A percentile compares a stretch with the other conserved stretches of the same genome.
These are phyloP conservation scores for Pseudogymnoascus verrucosus DNA, from an alignment of 2,329 filamentous ascomycete species.

Conservation along the genomic window DNA sequence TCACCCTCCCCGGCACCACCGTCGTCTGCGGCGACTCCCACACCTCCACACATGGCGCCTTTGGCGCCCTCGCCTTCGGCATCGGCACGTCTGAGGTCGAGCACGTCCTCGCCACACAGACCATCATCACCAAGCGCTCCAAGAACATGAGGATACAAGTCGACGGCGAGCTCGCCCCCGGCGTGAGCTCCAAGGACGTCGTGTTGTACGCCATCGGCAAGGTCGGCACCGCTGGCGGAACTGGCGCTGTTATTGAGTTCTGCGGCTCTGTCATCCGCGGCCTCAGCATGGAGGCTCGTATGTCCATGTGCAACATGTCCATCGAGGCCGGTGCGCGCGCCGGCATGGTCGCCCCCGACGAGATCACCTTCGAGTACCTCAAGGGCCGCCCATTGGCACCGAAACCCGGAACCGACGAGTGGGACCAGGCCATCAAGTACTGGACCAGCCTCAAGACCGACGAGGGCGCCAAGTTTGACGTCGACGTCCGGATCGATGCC, in stretches of 20 bases:
- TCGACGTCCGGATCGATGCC: slow-evolving; percentile 79
- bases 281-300: slow-evolving; percentile 92
- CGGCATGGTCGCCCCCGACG: slow-evolving; percentile 93
- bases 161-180: slow-evolving; percentile 79
- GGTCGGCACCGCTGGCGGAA: slow-evolving; percentile 93
- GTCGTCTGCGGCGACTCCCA: slow-evolving; percentile 97
- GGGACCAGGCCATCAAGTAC: slow-evolving; percentile 80
- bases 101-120: slow-evolving; percentile 95
- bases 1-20: slow-evolving; percentile 93
- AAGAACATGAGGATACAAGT: slow-evolving; percentile 99
- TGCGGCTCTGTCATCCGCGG: slow-evolving; percentile 85
- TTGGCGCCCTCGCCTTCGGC: slow-evolving; percentile 88
- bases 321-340: slow-evolving; percentile 93
- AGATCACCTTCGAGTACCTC: slow-evolving; percentile 90
- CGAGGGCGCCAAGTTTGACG: slow-evolving; percentile 80
- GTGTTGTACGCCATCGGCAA: slow-evolving; percentile 86
- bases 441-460: slow-evolving; percentile 85
- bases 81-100: slow-evolving; percentile 98
- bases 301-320: slow-evolving; percentile 99
- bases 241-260: slow-evolving; percentile 92
- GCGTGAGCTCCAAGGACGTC: slow-evolving; percentile 94
- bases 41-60: slow-evolving; percentile 95
- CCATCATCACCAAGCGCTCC: slow-evolving; percentile 85
- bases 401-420: slow-evolving; percentile 73
- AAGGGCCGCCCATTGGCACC: slow-evolving; percentile 85